Evolutionary conservation across 441 rosid species (phyloP).

Genomic region (Eutrema salsugineum): DNA sequence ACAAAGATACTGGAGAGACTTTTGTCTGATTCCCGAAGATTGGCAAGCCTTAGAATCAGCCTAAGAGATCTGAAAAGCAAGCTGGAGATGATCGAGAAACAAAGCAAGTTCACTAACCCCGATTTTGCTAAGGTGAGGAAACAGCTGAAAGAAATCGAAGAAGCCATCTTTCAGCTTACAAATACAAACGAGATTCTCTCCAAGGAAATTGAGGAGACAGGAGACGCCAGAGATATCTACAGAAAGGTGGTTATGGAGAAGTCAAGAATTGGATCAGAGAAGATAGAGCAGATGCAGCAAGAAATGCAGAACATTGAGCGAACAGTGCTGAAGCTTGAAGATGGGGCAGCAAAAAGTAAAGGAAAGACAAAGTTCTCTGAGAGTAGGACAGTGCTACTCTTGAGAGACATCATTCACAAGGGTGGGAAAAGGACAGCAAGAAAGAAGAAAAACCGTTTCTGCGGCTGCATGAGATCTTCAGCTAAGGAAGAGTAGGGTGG

Average conservation of each 20-base stretch:
- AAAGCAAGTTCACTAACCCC: conserved; percentile 45
- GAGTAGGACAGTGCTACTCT: conserved; percentile 53
- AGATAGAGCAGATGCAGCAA: conserved; percentile 65
- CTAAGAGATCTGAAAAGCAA: conserved; percentile 62
- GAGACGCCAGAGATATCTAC: conserved; percentile 36
- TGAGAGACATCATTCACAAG: conserved; percentile 67
- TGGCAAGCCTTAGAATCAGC: conserved; percentile 51
- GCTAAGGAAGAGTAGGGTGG: conserved; percentile 32
- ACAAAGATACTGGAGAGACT: conserved; percentile 69
- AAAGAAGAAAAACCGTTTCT: conserved; percentile 65
- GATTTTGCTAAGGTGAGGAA: conserved; percentile 53
- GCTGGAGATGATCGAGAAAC: conserved; percentile 49
- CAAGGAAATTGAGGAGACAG: conserved; percentile 51
- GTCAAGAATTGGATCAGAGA: conserved; percentile 63
- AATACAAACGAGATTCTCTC: conserved; percentile 47
- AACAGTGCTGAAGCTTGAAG: conserved; percentile 69
- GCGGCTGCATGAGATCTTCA: conserved; percentile 57
- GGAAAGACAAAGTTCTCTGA: conserved; percentile 46
- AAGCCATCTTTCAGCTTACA: conserved; percentile 51
- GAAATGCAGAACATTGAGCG: conserved; percentile 74
- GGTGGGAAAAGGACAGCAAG: conserved; percentile 55
- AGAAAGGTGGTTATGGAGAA: conserved; percentile 53
- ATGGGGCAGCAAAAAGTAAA: conserved; percentile 49
- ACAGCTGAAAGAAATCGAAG: conserved; percentile 69
- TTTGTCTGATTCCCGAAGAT: conserved; percentile 61